Conservation (phyloP, 257 asterid species). For the Oldenlandia corymbosa region DNA sequence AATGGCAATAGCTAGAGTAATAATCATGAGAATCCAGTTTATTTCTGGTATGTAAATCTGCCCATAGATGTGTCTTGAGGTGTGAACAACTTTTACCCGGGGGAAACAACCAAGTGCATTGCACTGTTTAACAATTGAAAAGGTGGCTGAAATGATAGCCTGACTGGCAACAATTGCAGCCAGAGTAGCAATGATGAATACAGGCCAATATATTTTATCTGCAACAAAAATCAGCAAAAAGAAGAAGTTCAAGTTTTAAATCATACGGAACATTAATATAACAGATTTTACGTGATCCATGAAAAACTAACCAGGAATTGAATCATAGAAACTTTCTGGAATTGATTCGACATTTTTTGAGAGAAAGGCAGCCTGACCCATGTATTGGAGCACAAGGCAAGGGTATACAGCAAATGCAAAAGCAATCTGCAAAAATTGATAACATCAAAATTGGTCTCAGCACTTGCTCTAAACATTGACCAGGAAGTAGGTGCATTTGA, state of each 20-base stretch:
- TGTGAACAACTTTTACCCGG: constrained; percentile 56
- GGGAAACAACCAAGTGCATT: constrained; percentile 65
- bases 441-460: constrained; percentile 14
- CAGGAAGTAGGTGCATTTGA: constrained; percentile 2
- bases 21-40: constrained; percentile 60
- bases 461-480: constrained; percentile 3
- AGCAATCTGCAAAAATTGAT: constrained; percentile 54
- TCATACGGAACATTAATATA: background rate
- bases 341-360: constrained; percentile 56
- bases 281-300: background rate
- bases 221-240: constrained; percentile 18
- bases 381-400: constrained; percentile 79
- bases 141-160: constrained; percentile 60
- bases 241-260: background rate
- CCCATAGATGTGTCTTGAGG: constrained; percentile 51
- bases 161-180: constrained; percentile 63
- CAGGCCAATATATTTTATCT: constrained; percentile 54
- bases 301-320: constrained; percentile 69
- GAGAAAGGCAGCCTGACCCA: constrained; percentile 98
- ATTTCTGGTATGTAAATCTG: constrained; percentile 70
- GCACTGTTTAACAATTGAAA: constrained; percentile 64
- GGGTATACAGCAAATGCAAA: constrained; percentile 73
- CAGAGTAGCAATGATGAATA: constrained; percentile 51
- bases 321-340: constrained; percentile 63
- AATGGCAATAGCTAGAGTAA: constrained; percentile 49